Percentiles rank a stretch among this genome's conserved stretches.
Conservation (phyloP, 352 stramenopile genomes). For the Thraustochytrium sp. region DNA sequence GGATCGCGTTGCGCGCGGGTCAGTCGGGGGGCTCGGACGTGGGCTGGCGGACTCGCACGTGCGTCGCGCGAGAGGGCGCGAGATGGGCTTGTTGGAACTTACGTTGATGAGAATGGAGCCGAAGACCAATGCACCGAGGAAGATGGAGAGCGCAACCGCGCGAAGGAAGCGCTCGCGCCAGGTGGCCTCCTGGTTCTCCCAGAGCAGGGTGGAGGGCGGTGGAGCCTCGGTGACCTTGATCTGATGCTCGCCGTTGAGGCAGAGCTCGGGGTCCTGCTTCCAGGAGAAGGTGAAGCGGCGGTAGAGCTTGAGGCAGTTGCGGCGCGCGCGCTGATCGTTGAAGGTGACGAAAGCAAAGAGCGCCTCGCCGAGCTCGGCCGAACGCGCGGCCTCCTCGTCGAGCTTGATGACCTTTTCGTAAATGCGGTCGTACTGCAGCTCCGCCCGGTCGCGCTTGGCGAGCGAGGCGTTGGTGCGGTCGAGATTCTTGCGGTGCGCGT, state of each 20-base stretch:
- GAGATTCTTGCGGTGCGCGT: background rate
- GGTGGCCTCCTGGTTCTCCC: conserved; percentile 40
- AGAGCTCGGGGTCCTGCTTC: background rate
- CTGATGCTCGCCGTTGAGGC: background rate
- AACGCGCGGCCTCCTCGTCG: background rate
- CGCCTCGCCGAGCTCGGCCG: background rate
- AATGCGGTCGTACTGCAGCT: background rate
- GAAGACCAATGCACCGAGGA: background rate
- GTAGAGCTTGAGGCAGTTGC: background rate
- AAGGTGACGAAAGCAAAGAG: conserved; percentile 16
- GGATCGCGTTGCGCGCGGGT: too few relatives aligned
- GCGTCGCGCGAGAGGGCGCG: too few relatives aligned
- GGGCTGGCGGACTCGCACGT: too few relatives aligned
- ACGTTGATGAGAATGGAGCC: background rate
- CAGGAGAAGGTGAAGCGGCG: background rate
- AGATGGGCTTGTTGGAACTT: too few relatives aligned
- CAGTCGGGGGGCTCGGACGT: too few relatives aligned
- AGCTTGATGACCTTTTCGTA: background rate
- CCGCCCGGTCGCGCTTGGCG: background rate
- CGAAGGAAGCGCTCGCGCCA: background rate
- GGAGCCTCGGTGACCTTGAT: background rate
- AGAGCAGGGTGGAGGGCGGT: conserved; percentile 33
- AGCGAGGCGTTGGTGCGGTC: background rate
- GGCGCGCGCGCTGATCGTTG: background rate
- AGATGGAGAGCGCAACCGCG: background rate